Conservation (phyloP, 169 alveolate genomes). For the Eimeria acervulina region DNA sequence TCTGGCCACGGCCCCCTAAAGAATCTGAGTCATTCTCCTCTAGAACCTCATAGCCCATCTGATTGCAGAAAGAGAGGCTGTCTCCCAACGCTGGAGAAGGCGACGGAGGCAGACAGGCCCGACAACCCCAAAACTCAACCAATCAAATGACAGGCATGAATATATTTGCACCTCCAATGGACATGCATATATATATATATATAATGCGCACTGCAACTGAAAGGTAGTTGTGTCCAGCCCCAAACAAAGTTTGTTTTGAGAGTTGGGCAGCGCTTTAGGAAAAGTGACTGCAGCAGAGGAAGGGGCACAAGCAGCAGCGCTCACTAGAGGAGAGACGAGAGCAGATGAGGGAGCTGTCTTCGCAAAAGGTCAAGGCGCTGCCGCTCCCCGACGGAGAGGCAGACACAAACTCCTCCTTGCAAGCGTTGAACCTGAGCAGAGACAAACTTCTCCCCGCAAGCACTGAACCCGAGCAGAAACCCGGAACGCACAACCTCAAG, state of each 20-base stretch:
- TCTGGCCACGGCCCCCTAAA: neutral
- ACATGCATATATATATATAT: neutral
- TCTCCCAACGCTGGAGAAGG: conserved; percentile 48
- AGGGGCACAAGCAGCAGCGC: conserved; percentile 12
- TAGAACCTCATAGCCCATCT: conserved; percentile 55
- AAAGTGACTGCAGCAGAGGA: neutral
- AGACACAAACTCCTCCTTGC: conserved; percentile 53
- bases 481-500: neutral
- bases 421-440: conserved; percentile 72
- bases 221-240: neutral
- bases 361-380: conserved; percentile 75
- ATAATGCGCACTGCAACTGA: neutral
- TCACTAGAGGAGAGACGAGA: conserved; percentile 69
- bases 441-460: conserved; percentile 42
- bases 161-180: neutral
- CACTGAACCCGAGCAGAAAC: conserved; percentile 16
- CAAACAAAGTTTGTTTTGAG: neutral
- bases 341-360: conserved; percentile 48
- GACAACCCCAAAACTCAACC: neutral
- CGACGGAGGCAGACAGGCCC: neutral
- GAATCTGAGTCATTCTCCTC: neutral
- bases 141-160: neutral
- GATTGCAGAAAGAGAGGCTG: conserved; percentile 48
- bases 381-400: conserved; percentile 71
- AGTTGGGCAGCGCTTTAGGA: neutral